Conservation (phyloP, 768 basidiomycete species). For the Boletellus ananas region DNA sequence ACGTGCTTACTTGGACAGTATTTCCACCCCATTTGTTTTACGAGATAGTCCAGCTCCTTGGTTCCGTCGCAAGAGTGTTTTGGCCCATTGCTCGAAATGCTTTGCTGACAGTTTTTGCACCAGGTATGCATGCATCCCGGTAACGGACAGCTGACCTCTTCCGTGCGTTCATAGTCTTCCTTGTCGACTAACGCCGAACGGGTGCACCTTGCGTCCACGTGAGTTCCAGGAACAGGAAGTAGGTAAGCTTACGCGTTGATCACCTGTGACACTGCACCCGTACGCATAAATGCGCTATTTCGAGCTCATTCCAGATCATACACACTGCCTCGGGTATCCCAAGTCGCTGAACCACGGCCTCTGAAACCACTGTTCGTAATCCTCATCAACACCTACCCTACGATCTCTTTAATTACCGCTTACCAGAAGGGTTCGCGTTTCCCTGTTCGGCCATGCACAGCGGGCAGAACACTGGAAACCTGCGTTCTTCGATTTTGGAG, state of each 20-base stretch:
- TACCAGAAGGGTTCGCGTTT: slow-evolving; percentile 31
- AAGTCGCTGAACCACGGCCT: slow-evolving; percentile 34
- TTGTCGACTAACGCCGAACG: slow-evolving; percentile 48
- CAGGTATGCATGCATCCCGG: slow-evolving; percentile 48
- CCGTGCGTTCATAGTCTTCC: slow-evolving; percentile 38
- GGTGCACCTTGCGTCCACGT: slow-evolving; percentile 42
- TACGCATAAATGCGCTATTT: slow-evolving; percentile 40
- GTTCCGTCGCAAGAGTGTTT: slow-evolving; percentile 57
- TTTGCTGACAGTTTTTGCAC: slow-evolving; percentile 58
- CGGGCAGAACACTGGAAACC: slow-evolving; percentile 60
- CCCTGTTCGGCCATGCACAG: slow-evolving; percentile 41
- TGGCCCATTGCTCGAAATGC: slow-evolving; percentile 27
- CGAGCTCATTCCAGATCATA: slow-evolving; percentile 41
- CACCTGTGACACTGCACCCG: slow-evolving; percentile 50
- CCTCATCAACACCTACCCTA: background rate
- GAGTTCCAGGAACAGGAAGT: background rate
- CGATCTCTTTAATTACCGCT: slow-evolving; percentile 4
- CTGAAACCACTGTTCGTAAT: slow-evolving; percentile 36
- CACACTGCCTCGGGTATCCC: slow-evolving; percentile 43
- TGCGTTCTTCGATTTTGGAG: slow-evolving; percentile 46
- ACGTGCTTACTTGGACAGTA: slow-evolving; percentile 50
- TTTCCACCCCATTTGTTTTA: slow-evolving; percentile 55
- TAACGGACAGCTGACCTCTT: slow-evolving; percentile 48
- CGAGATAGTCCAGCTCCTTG: slow-evolving; percentile 47
- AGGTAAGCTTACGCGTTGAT: background rate